Percentiles rank a stretch among this genome's conserved stretches.
Conservation (phyloP, 768 basidiomycete species). For the Suillus subaureus region DNA sequence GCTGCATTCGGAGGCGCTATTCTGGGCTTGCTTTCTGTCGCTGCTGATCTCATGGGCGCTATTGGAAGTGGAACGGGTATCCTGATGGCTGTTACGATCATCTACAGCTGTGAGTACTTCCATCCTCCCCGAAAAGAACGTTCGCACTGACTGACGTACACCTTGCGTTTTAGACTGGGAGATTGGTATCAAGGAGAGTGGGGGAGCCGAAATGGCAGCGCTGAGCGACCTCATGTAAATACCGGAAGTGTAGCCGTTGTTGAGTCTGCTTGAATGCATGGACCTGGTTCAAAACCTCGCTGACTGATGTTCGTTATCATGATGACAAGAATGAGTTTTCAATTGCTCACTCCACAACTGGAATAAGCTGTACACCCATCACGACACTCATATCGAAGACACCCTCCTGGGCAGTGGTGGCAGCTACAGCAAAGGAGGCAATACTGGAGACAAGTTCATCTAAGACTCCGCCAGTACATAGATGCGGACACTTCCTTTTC, state of each 20-base stretch:
- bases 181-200: conserved; percentile 80
- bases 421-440: no score
- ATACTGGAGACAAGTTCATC: no score
- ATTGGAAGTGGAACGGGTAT: conserved; percentile 96
- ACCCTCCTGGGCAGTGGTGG: no score
- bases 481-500: no score
- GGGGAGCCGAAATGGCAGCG: conserved; percentile 81
- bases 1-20: conserved; percentile 98
- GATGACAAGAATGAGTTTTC: conserved; percentile 12
- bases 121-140: neutral
- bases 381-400: no score
- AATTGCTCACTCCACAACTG: conserved; percentile 13
- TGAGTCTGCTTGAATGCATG: neutral
- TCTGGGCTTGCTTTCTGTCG: conserved; percentile 86
- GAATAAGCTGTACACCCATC: conserved; percentile 26
- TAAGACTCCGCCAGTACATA: no score
- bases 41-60: conserved; percentile 94
- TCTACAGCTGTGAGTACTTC: conserved; percentile 65
- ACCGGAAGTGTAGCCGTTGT: neutral
- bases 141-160: conserved; percentile 1
- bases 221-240: conserved; percentile 72
- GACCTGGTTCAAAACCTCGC: neutral
- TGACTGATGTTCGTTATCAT: neutral
- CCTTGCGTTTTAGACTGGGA: conserved; percentile 73
- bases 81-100: conserved; percentile 96